Conservation (phyloP, 2,329 filamentous ascomycete species). For the Aspergillus sp. region DNA sequence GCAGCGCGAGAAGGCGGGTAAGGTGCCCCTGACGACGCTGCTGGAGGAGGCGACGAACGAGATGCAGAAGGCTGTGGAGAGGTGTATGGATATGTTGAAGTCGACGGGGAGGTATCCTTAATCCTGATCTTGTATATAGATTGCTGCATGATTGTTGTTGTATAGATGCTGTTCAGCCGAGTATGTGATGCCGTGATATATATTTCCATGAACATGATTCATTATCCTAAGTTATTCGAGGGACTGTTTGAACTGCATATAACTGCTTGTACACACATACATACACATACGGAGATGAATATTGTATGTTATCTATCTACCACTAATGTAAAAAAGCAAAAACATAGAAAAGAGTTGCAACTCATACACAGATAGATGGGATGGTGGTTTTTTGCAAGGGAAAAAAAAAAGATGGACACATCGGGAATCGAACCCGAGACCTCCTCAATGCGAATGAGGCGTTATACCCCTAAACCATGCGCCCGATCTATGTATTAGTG, state of each 20-base stretch:
- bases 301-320: no score
- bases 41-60: slow-evolving; percentile 54
- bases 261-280: no score
- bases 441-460: slow-evolving; percentile 12
- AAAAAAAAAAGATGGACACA: slow-evolving; percentile 7
- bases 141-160: no score
- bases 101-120: slow-evolving; percentile 36
- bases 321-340: no score
- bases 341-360: no score
- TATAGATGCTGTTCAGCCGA: no score
- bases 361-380: not conserved
- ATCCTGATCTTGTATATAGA: not conserved
- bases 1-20: slow-evolving; percentile 49
- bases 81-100: slow-evolving; percentile 53
- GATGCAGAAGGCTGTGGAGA: slow-evolving; percentile 56
- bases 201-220: no score
- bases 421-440: slow-evolving; percentile 14
- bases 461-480: slow-evolving; percentile 11
- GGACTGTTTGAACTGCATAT: no score
- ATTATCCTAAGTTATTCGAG: no score
- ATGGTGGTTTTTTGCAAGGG: no score
- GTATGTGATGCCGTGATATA: no score
- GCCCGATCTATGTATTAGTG: not conserved
- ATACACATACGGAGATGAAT: no score
- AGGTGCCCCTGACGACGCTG: slow-evolving; percentile 51